These are phyloP conservation scores for Hansenula sp. DNA, from an alignment of 1,139 yeast species.

Conservation along the genomic window DNA sequence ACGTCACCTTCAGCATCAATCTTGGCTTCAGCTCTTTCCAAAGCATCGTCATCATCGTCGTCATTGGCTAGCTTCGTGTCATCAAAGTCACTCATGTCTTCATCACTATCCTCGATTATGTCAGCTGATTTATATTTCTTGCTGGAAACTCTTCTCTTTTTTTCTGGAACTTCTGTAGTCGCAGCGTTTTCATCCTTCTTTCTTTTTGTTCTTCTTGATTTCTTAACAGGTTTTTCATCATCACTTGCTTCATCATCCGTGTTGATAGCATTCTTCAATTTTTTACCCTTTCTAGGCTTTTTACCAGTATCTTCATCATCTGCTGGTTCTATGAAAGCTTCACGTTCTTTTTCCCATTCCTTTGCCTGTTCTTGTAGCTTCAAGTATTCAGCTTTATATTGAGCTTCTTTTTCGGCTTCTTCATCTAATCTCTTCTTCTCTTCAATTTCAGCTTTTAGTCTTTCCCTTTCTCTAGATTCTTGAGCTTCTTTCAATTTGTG, in stretches of 20 bases:
- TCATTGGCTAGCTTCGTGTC: slow-evolving; percentile 23
- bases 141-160: slow-evolving; percentile 17
- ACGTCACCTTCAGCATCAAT: slow-evolving; percentile 10
- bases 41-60: slow-evolving; percentile 24
- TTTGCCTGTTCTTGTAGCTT: slow-evolving; percentile 77
- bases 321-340: slow-evolving; percentile 27
- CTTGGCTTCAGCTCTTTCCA: slow-evolving; percentile 18
- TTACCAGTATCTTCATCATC: slow-evolving; percentile 26
- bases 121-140: slow-evolving; percentile 41
- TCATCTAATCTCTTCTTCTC: slow-evolving; percentile 41
- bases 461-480: slow-evolving; percentile 59
- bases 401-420: slow-evolving; percentile 38
- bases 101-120: slow-evolving; percentile 52
- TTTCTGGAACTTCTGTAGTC: slow-evolving; percentile 21
- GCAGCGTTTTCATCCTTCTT: slow-evolving; percentile 16
- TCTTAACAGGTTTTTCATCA: slow-evolving; percentile 27
- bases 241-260: slow-evolving; percentile 27
- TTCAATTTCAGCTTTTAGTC: slow-evolving; percentile 36
- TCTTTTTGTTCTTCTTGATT: slow-evolving; percentile 18
- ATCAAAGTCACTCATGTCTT: slow-evolving; percentile 31
- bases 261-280: slow-evolving; percentile 20
- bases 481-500: slow-evolving; percentile 72
- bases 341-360: slow-evolving; percentile 70
- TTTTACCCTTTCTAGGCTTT: slow-evolving; percentile 20
- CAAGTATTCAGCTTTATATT: slow-evolving; percentile 63